Base-by-base conservation (phyloP, 495 filamentous ascomycete genomes). In the Talaromyces nanjingensis region DNA sequence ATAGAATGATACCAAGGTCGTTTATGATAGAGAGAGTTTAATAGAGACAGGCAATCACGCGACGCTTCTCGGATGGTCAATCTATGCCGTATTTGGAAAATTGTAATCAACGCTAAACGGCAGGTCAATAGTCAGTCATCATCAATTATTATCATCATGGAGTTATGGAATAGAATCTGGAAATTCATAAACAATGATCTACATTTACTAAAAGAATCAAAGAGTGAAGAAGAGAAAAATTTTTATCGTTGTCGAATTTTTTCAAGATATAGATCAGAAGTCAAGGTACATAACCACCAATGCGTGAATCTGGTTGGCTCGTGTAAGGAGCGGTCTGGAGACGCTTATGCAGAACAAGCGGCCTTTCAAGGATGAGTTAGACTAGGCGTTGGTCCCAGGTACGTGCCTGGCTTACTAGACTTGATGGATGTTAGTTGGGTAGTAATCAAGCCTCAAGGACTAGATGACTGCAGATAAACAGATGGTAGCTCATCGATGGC, bases 321-420 rank as follows among this genome's bases (percentile, higher is more conserved):
- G 52, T 25, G 18, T 20, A 55, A 55, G 52, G 52, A 55, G 52
- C 52, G 52, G 52, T 55, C 52, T 55, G 52, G 52, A 27, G 52
- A 55, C 52, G 52, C 52, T 55, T 55, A 55, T 55, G 52, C 52
- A 55, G n/a, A 29, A 29, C 52, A 29, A 29, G 52, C 22, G 52
- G n/a, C 3, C 45, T 49, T 49, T 20, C 45, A 49, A 49, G 45
- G 45, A 49, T 49, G 45, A 49, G n/a, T 42, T n/a, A 16, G 37
- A 42, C 37, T 42, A 42, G 37, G 37, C 37, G 45, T 22, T 20
- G 42, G n/a, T n/a, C 42, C 42, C 42, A 47, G 42, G 42, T 54
- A 54, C 9, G 52, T 24, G 52, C 20, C 22, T 25, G 52, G 11
- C 20, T 53, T 11, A 42, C 37, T 42, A 16, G 37, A 42, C 37